Evolutionary conservation across 2,329 filamentous ascomycete genomes (phyloP).

Genomic region (Diaporthe sp.): DNA sequence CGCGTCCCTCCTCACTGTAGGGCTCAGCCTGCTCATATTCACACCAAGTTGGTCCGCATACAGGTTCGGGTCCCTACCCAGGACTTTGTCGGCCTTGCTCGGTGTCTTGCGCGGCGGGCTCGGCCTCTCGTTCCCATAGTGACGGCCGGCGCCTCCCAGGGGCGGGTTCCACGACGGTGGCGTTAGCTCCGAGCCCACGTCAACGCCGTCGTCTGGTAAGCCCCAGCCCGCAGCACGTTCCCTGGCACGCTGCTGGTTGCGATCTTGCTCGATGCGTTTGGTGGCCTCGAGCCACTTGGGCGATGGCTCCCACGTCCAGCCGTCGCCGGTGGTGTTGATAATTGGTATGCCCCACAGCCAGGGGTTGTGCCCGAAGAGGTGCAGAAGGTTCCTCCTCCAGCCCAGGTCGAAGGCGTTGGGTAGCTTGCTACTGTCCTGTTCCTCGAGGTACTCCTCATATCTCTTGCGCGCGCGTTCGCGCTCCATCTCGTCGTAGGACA

Average conservation of each 20-base stretch:
- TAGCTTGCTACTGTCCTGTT: constrained; percentile 86
- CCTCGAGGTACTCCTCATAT: constrained; percentile 83
- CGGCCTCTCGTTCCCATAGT: constrained; percentile 41
- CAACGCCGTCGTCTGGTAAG: constrained; percentile 44
- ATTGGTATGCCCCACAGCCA: constrained; percentile 84
- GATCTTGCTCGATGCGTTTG: constrained; percentile 68
- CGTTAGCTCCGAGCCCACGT: constrained; percentile 20
- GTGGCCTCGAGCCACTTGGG: constrained; percentile 79
- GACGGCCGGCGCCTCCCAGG: constrained; percentile 42
- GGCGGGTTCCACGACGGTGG: constrained; percentile 42
- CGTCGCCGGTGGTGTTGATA: constrained; percentile 87
- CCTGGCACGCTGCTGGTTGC: constrained; percentile 69
- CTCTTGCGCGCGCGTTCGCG: constrained; percentile 63
- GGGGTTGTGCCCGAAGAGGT: constrained; percentile 82
- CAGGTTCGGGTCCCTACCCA: constrained; percentile 66
- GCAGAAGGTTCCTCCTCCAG: constrained; percentile 79
- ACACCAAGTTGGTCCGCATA: constrained; percentile 60
- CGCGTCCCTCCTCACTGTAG: constrained; percentile 32
- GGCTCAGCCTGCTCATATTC: constrained; percentile 59
- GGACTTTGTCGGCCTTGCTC: constrained; percentile 68
- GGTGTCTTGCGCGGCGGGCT: constrained; percentile 49
- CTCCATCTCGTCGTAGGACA: constrained; percentile 67
- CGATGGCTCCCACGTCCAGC: constrained; percentile 93
- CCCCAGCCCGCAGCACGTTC: constrained; percentile 78
- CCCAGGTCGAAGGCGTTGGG: constrained; percentile 96